Evolutionary conservation across 345 rosid genomes (phyloP).

Genomic region (thale cress (Arabidopsis thaliana)): DNA sequence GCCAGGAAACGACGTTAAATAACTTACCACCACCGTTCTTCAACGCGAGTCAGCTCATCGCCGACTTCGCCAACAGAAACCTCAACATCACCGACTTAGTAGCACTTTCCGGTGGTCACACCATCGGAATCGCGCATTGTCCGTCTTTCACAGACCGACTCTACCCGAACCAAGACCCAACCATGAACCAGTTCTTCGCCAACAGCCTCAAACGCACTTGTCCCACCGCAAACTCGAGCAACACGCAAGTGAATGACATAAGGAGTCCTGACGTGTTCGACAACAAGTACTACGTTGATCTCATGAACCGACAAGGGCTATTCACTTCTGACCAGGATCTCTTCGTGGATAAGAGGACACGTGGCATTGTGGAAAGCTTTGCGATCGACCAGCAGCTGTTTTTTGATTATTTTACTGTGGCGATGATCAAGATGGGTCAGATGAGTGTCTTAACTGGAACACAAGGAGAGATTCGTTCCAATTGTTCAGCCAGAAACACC

Average conservation of each 20-base stretch:
- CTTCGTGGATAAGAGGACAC: slow-evolving; percentile 62
- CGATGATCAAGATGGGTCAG: slow-evolving; percentile 85
- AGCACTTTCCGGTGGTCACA: slow-evolving; percentile 93
- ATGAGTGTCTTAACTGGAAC: slow-evolving; percentile 62
- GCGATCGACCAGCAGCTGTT: slow-evolving; percentile 62
- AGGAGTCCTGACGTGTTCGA: slow-evolving; percentile 74
- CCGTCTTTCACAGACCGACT: slow-evolving; percentile 60
- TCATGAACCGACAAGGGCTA: slow-evolving; percentile 81
- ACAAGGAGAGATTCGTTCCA: slow-evolving; percentile 74
- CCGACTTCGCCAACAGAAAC: slow-evolving; percentile 52
- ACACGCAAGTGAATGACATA: slow-evolving; percentile 62
- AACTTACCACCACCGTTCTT: slow-evolving; percentile 65
- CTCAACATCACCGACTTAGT: slow-evolving; percentile 72
- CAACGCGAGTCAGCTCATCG: slow-evolving; percentile 50
- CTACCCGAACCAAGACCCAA: slow-evolving; percentile 80
- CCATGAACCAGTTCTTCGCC: slow-evolving; percentile 73
- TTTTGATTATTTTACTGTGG: slow-evolving; percentile 61
- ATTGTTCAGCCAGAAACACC: slow-evolving; percentile 70
- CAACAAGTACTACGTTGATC: slow-evolving; percentile 79
- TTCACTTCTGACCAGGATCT: slow-evolving; percentile 91
- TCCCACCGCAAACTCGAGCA: slow-evolving; percentile 51
- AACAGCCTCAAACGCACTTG: slow-evolving; percentile 57
- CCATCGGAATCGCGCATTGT: slow-evolving; percentile 78
- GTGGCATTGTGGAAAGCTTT: slow-evolving; percentile 63
- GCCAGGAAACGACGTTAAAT: slow-evolving; percentile 46